phyloP scores from a whole-genome alignment of 495 filamentous ascomycete species.

The Aspergillus incahuasiensis region DNA sequence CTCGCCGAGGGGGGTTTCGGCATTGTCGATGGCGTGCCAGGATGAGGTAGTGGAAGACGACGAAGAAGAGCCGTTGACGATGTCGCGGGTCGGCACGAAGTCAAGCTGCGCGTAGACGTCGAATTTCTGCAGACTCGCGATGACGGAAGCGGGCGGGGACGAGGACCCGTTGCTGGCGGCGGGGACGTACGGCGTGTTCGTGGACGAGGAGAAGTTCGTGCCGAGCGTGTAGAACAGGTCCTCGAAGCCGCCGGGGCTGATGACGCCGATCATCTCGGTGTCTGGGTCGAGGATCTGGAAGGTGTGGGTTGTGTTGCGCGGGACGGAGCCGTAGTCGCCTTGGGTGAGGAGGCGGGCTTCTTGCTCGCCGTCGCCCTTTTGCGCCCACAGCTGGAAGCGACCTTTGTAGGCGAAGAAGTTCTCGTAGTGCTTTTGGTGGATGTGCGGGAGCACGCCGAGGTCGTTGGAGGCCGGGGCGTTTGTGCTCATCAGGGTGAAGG shows the following conservation, averaged over 20 bases:
- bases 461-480: constrained; percentile 28
- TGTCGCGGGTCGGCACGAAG: constrained; percentile 32
- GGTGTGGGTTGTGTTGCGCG: constrained; percentile 40
- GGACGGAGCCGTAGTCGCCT: constrained; percentile 40
- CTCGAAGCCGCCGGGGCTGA: constrained; percentile 45
- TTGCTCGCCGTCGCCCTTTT: constrained; percentile 29
- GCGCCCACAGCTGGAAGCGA: constrained; percentile 42
- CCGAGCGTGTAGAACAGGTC: constrained; percentile 36
- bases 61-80: constrained; percentile 27
- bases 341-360: constrained; percentile 31
- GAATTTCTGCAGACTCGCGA: constrained; percentile 25
- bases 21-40: constrained; percentile 34
- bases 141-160: constrained; percentile 12
- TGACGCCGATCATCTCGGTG: constrained; percentile 40
- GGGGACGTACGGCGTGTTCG: constrained; percentile 30
- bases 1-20: background rate
- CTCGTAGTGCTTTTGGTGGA: constrained; percentile 40
- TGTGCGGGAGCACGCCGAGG: constrained; percentile 39
- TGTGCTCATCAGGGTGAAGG: constrained; percentile 40
- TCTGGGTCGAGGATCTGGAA: constrained; percentile 44
- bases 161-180: constrained; percentile 10
- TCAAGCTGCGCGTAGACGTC: constrained; percentile 39
- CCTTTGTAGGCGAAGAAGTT: constrained; percentile 44
- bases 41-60: background rate
- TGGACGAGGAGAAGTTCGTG: constrained; percentile 23